Evolutionary conservation across 1,284 basidiomycete species (phyloP).

Genomic region (Caloboletus inedulis): DNA sequence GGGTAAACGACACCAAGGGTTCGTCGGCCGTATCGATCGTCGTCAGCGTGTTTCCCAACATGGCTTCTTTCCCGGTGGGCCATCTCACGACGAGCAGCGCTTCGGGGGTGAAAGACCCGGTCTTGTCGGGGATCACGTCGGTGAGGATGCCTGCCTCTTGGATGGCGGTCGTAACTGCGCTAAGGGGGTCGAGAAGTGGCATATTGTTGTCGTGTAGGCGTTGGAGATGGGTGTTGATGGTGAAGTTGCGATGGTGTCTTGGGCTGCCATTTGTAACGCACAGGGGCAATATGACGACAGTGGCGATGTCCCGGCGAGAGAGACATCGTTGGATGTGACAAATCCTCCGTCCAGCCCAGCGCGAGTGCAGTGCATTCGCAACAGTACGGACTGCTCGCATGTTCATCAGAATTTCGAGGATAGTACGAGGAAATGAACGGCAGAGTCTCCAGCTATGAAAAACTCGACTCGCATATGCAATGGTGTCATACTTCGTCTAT

Average conservation of each 20-base stretch:
- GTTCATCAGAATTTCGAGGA: not conserved
- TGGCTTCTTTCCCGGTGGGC: conserved; percentile 48
- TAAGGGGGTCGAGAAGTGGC: conserved; percentile 39
- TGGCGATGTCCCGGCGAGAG: not conserved
- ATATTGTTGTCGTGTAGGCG: conserved; percentile 9
- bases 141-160: conserved; percentile 49
- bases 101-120: conserved; percentile 43
- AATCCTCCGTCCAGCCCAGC: not conserved
- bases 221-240: not conserved
- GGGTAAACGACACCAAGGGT: conserved; percentile 49
- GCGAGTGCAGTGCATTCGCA: not conserved
- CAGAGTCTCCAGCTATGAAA: not conserved
- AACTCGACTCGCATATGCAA: not conserved
- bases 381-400: not conserved
- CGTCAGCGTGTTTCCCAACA: conserved; percentile 49
- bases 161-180: conserved; percentile 40
- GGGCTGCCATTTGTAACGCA: conserved; percentile 1
- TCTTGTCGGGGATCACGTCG: conserved; percentile 47
- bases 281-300: conserved; percentile 18
- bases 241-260: not conserved
- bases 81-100: conserved; percentile 52
- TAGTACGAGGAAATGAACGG: not conserved
- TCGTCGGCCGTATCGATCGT: conserved; percentile 48
- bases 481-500: not conserved
- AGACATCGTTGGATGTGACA: not conserved